These are phyloP conservation scores for Umbelopsis ramanniana DNA, from an alignment of 192 early-diverging fungal genomes.

Conservation along the genomic window DNA sequence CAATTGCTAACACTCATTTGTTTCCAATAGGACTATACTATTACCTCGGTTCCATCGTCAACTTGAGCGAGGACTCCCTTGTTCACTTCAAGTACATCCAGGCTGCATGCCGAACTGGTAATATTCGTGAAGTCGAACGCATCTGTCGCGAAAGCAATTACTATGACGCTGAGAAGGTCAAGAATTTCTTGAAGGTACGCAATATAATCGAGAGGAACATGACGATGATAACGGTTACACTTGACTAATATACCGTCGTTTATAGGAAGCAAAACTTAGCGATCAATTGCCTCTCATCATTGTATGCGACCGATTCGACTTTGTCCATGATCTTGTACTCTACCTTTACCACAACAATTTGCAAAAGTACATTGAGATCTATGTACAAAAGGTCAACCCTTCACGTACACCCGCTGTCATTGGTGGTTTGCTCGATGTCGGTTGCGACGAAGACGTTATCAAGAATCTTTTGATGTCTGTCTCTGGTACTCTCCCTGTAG, in stretches of 20 bases:
- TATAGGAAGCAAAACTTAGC: constrained; percentile 84
- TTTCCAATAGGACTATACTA: constrained; percentile 79
- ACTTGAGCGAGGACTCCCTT: constrained; percentile 90
- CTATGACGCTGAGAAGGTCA: constrained; percentile 98
- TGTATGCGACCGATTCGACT: constrained; percentile 97
- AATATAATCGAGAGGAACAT: no score
- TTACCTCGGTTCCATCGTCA: constrained; percentile 95
- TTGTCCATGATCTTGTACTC: constrained; percentile 96
- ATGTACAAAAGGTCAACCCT: constrained; percentile 99
- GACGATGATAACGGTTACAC: no score
- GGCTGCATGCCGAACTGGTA: constrained; percentile 89
- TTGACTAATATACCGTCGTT: not conserved
- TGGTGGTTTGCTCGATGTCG: constrained; percentile 97
- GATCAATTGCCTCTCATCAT: constrained; percentile 98
- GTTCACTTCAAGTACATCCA: constrained; percentile 99
- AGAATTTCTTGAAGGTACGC: constrained; percentile 91
- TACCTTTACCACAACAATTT: constrained; percentile 94
- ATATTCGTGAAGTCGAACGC: constrained; percentile 97
- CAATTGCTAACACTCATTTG: constrained; percentile 17
- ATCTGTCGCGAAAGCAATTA: constrained; percentile 95
- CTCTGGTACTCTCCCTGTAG: constrained; percentile 81
- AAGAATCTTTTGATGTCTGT: constrained; percentile 90
- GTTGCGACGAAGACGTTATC: constrained; percentile 94
- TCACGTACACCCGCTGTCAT: constrained; percentile 92
- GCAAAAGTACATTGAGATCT: constrained; percentile 97